Conservation (phyloP, 148 eudicot species). For the Fagopyrum homotropicum region DNA sequence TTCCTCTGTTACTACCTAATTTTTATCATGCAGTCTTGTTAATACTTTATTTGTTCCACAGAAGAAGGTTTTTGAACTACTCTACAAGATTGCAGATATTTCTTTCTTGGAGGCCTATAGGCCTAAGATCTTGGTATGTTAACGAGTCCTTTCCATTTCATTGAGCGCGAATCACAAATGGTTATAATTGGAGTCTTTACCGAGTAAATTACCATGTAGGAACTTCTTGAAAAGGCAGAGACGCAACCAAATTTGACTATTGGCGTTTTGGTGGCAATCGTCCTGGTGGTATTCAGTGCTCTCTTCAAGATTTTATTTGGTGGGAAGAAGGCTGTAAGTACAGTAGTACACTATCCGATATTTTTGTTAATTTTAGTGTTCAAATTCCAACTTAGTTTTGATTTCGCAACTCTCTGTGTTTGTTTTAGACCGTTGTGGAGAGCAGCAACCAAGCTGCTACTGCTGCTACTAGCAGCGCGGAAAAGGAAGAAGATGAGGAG, state of each 20-base stretch:
- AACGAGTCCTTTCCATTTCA: not conserved
- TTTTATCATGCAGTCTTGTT: not conserved
- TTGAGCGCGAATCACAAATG: not conserved
- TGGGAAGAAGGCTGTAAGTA: conserved; percentile 65
- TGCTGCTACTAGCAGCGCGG: too few relatives aligned
- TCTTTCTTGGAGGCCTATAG: conserved; percentile 74
- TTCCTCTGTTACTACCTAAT: not conserved
- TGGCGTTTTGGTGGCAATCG: conserved; percentile 50
- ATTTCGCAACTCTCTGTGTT: too few relatives aligned
- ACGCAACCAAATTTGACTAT: conserved; percentile 64
- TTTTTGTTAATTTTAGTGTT: too few relatives aligned
- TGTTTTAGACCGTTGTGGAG: too few relatives aligned
- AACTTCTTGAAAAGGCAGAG: conserved; percentile 80
- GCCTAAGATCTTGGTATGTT: conserved; percentile 55
- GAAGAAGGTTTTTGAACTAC: conserved; percentile 73
- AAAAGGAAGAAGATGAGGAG: too few relatives aligned
- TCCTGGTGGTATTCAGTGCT: conserved; percentile 42
- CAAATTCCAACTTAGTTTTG: too few relatives aligned
- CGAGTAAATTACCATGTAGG: conserved; percentile 29
- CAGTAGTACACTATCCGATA: conserved; percentile 20
- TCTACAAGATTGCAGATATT: conserved; percentile 81
- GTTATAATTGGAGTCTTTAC: not conserved
- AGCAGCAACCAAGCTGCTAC: too few relatives aligned
- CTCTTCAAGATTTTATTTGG: conserved; percentile 65
- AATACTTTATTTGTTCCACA: conserved; percentile 25